Conservation (phyloP, 805 yeast species). For the Barnettozyma siamensis region DNA sequence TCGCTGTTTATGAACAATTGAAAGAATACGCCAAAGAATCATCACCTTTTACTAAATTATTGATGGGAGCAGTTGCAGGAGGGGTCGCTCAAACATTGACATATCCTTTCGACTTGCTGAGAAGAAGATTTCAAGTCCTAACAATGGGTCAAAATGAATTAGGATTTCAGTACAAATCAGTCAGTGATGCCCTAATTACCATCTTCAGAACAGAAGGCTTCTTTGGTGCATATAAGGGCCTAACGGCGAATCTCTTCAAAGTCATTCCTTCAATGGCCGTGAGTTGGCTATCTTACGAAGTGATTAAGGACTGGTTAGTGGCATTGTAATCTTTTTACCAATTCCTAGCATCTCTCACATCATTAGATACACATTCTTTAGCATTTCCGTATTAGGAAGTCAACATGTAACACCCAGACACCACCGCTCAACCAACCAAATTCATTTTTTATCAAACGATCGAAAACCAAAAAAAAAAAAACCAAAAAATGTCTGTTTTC, state of each 20-base stretch:
- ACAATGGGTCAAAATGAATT: slow-evolving; percentile 68
- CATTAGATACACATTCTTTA: too few species aligned
- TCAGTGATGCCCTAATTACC: slow-evolving; percentile 63
- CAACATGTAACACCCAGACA: slow-evolving; percentile 5
- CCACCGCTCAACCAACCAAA: slow-evolving; percentile 15
- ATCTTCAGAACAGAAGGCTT: slow-evolving; percentile 73
- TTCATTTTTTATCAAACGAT: slow-evolving; percentile 1
- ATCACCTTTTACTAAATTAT: slow-evolving; percentile 50
- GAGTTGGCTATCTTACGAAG: slow-evolving; percentile 83
- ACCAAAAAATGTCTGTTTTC: not conserved
- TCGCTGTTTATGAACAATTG: slow-evolving; percentile 80
- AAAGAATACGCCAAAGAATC: slow-evolving; percentile 47
- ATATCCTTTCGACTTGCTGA: slow-evolving; percentile 83
- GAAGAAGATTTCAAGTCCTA: slow-evolving; percentile 89
- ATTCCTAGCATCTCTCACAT: too few species aligned
- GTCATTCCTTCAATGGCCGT: slow-evolving; percentile 96
- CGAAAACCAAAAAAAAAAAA: slow-evolving; percentile 3
- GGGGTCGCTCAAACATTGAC: slow-evolving; percentile 86
- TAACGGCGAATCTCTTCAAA: slow-evolving; percentile 77
- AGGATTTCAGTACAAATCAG: slow-evolving; percentile 79
- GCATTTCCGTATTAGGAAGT: slow-evolving; percentile 6
- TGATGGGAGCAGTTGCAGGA: slow-evolving; percentile 82
- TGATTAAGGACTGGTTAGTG: slow-evolving; percentile 44
- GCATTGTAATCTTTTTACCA: slow-evolving; percentile 2
- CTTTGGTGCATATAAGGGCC: slow-evolving; percentile 65